Conservation (phyloP, 495 filamentous ascomycete species). For the Neurospora sp. region DNA sequence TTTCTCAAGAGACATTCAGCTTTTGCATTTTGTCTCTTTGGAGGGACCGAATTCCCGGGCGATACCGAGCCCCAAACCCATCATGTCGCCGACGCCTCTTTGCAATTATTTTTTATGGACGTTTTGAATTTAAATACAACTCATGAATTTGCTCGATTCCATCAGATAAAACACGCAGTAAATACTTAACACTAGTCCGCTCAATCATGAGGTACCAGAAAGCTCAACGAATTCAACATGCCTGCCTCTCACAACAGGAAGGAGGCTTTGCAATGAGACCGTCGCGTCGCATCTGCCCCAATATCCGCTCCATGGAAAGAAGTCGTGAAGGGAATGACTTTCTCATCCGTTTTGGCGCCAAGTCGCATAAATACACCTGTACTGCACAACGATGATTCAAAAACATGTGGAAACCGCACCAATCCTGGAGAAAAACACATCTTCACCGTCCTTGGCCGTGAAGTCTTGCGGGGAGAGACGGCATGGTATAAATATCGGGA, state of each 20-base stretch:
- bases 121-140: background rate
- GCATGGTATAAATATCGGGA: too few species aligned
- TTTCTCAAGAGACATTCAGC: rapidly evolving
- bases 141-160: background rate
- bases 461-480: too few species aligned
- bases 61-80: background rate
- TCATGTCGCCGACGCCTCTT: background rate
- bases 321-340: background rate
- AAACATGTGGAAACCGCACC: too few species aligned
- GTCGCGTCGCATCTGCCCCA: background rate
- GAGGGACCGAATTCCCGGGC: background rate
- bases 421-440: too few species aligned
- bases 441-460: too few species aligned
- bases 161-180: background rate
- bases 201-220: too few species aligned
- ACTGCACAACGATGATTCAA: too few species aligned
- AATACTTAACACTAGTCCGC: background rate
- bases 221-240: background rate
- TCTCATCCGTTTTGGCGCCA: background rate
- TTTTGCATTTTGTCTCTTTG: background rate
- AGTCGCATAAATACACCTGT: too few species aligned
- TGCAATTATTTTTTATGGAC: background rate
- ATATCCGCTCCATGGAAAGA: background rate
- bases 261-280: background rate
- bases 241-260: background rate